phyloP scores from a whole-genome alignment of 768 basidiomycete species.

The Termitomyces sp. region DNA sequence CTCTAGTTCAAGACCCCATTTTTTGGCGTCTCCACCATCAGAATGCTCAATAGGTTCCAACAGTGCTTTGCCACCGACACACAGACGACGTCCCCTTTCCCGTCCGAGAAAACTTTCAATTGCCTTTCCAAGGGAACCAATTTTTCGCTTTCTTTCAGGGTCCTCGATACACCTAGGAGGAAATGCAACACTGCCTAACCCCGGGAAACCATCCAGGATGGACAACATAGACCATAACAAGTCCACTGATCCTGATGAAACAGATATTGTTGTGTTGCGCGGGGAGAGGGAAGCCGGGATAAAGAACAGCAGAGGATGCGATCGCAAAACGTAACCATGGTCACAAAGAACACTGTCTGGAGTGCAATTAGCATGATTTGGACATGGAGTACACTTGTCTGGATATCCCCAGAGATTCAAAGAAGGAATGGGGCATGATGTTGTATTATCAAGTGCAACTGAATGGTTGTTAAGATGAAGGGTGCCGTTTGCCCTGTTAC shows the following conservation, averaged over 20 bases:
- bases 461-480: constrained; percentile 10
- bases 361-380: constrained; percentile 60
- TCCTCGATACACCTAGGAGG: constrained; percentile 76
- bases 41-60: constrained; percentile 29
- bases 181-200: constrained; percentile 71
- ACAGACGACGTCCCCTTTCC: constrained; percentile 61
- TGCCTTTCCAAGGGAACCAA: constrained; percentile 69
- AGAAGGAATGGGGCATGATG: constrained; percentile 49
- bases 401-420: constrained; percentile 54
- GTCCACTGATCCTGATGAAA: constrained; percentile 34
- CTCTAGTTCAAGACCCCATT: constrained; percentile 68
- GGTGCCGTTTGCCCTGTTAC: constrained; percentile 52
- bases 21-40: constrained; percentile 67
- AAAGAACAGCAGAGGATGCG: constrained; percentile 53
- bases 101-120: constrained; percentile 60
- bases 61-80: constrained; percentile 41
- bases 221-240: constrained; percentile 43
- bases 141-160: constrained; percentile 65
- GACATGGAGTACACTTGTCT: constrained; percentile 66
- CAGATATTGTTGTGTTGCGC: constrained; percentile 30
- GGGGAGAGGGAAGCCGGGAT: constrained; percentile 33
- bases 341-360: constrained; percentile 58
- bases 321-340: constrained; percentile 57
- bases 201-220: constrained; percentile 64
- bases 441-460: constrained; percentile 23